Evolutionary conservation across 1,139 yeast genomes (phyloP).

Genomic region (Komagataea norvegica): DNA sequence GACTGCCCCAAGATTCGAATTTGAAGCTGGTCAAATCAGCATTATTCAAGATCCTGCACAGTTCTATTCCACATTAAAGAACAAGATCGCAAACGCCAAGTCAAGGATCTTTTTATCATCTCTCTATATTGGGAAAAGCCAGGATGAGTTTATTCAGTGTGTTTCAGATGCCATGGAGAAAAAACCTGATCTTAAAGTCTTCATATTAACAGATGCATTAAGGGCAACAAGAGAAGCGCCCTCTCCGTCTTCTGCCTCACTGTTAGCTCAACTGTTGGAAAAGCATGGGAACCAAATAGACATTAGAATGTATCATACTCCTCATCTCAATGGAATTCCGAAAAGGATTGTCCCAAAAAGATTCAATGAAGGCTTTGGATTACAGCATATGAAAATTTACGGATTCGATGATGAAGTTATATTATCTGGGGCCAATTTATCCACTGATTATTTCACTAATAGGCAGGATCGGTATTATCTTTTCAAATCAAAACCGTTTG

Average conservation of each 20-base stretch:
- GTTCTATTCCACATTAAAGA: slow-evolving; percentile 61
- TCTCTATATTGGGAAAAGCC: slow-evolving; percentile 79
- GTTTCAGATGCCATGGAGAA: slow-evolving; percentile 51
- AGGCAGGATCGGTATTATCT: slow-evolving; percentile 90
- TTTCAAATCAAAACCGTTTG: slow-evolving; percentile 51
- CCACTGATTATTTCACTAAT: slow-evolving; percentile 89
- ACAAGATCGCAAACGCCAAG: slow-evolving; percentile 51
- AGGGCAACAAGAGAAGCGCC: slow-evolving; percentile 96
- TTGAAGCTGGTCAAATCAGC: slow-evolving; percentile 55
- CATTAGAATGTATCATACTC: slow-evolving; percentile 84
- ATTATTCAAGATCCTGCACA: slow-evolving; percentile 61
- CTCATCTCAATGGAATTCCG: slow-evolving; percentile 67
- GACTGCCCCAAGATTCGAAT: slow-evolving; percentile 66
- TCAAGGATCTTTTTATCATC: slow-evolving; percentile 74
- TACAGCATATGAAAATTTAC: slow-evolving; percentile 96
- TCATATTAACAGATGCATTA: slow-evolving; percentile 78
- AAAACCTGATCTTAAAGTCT: slow-evolving; percentile 61
- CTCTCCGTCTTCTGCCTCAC: slow-evolving; percentile 64
- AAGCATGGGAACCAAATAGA: slow-evolving; percentile 73
- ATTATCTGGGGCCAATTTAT: slow-evolving; percentile 86
- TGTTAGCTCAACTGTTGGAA: slow-evolving; percentile 62
- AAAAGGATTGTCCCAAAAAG: slow-evolving; percentile 70
- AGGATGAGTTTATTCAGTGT: slow-evolving; percentile 65
- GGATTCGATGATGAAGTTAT: slow-evolving; percentile 91
- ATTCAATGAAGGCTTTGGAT: slow-evolving; percentile 84